phyloP scores from a whole-genome alignment of 2,329 filamentous ascomycete genomes.

The Hansfordia pulvinata region DNA sequence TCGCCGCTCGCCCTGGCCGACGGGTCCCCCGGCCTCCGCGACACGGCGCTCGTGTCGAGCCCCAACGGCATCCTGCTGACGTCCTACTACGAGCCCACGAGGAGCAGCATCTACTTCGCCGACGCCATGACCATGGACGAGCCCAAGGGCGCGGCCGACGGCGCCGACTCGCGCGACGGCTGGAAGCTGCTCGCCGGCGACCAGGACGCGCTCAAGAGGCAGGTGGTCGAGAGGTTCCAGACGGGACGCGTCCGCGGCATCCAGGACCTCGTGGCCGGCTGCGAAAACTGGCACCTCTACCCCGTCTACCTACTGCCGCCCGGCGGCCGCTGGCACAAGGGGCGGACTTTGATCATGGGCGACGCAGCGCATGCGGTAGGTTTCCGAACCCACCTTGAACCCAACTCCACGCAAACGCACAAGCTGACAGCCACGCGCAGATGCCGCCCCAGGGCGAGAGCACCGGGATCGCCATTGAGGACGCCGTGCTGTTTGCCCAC shows the following conservation, averaged over 20 bases:
- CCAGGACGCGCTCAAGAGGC: slow-evolving; percentile 7
- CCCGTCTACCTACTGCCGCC: slow-evolving; percentile 6
- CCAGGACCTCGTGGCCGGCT: slow-evolving; percentile 7
- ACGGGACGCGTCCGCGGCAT: slow-evolving; percentile 7
- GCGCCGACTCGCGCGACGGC: slow-evolving; percentile 8
- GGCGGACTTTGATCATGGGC: slow-evolving; percentile 5
- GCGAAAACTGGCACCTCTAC: slow-evolving; percentile 12
- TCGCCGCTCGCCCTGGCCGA: slow-evolving; percentile 3
- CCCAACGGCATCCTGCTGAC: slow-evolving; percentile 9
- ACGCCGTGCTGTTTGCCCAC: too few relatives aligned
- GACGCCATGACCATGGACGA: slow-evolving; percentile 10
- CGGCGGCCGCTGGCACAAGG: slow-evolving; percentile 4
- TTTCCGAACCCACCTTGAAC: too few relatives aligned
- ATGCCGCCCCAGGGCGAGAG: too few relatives aligned
- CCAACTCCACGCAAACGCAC: too few relatives aligned
- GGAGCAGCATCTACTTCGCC: slow-evolving; percentile 7
- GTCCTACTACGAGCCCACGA: slow-evolving; percentile 8
- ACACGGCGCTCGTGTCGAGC: slow-evolving; percentile 10
- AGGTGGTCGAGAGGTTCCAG: slow-evolving; percentile 6
- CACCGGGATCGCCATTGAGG: too few relatives aligned
- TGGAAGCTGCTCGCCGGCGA: slow-evolving; percentile 10
- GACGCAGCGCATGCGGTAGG: slow-evolving; percentile 8
- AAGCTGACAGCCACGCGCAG: too few relatives aligned
- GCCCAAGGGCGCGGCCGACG: slow-evolving; percentile 2
- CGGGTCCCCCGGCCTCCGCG: slow-evolving; percentile 8